These are phyloP conservation scores for Cladochytrium replicatum DNA, from an alignment of 192 early-diverging fungal genomes.

Conservation along the genomic window DNA sequence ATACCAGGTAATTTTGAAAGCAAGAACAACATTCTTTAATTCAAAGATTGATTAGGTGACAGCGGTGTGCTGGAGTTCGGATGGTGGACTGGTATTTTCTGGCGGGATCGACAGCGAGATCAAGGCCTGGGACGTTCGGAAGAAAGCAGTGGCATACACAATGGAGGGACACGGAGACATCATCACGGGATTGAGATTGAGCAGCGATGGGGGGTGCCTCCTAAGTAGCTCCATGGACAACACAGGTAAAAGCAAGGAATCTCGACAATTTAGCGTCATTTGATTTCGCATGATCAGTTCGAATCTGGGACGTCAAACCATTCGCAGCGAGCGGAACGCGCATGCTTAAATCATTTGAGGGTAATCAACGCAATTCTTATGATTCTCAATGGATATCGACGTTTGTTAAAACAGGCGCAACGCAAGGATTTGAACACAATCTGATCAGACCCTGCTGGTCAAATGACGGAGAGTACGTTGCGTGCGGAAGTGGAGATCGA, in stretches of 20 bases:
- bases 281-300: slow-evolving; percentile 32
- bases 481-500: slow-evolving; percentile 73
- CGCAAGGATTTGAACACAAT: slow-evolving; percentile 93
- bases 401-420: slow-evolving; percentile 72
- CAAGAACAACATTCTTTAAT: neutral
- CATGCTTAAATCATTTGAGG: slow-evolving; percentile 68
- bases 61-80: slow-evolving; percentile 58
- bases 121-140: slow-evolving; percentile 83
- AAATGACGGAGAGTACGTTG: slow-evolving; percentile 72
- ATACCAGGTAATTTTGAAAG: slow-evolving; percentile 4
- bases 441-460: slow-evolving; percentile 86
- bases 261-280: neutral
- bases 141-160: slow-evolving; percentile 47
- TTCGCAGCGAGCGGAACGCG: slow-evolving; percentile 60
- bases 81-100: slow-evolving; percentile 68
- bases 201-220: slow-evolving; percentile 74
- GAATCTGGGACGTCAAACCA: slow-evolving; percentile 92
- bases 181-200: slow-evolving; percentile 72
- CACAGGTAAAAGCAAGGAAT: slow-evolving; percentile 41
- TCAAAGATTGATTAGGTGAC: slow-evolving; percentile 53
- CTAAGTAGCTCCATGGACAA: slow-evolving; percentile 90
- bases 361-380: slow-evolving; percentile 8
- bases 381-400: neutral
- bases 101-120: slow-evolving; percentile 89
- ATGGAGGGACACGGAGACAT: slow-evolving; percentile 83